phyloP scores from a whole-genome alignment of 202 grass and related monocot genomes.

The Schoenoplectus tabernaemontani region DNA sequence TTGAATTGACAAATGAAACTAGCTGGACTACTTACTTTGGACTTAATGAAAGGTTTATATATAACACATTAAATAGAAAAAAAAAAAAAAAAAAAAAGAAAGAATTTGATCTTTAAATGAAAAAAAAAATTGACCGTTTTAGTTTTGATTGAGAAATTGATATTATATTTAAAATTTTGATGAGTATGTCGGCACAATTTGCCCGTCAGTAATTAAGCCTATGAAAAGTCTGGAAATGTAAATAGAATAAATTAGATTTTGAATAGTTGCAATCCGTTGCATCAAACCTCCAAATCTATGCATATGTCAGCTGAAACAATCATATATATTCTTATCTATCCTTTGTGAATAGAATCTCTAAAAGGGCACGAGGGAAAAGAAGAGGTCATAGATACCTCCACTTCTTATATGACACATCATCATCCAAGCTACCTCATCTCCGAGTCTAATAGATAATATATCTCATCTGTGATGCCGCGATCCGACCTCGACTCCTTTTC shows the following conservation, averaged over 20 bases:
- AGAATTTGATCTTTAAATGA: too few relatives aligned
- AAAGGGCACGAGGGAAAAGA: not conserved
- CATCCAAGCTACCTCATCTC: not conserved
- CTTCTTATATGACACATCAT: not conserved
- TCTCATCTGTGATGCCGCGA: conserved; percentile 1
- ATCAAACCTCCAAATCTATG: not conserved
- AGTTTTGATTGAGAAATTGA: too few relatives aligned
- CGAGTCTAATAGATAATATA: not conserved
- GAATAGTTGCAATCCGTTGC: not conserved
- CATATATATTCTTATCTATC: conserved; percentile 7
- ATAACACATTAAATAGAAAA: too few relatives aligned
- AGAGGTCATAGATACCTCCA: not conserved
- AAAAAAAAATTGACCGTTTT: too few relatives aligned
- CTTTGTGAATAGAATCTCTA: conserved; percentile 7
- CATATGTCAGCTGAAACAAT: not conserved
- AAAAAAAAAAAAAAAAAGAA: too few relatives aligned
- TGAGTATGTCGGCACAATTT: too few relatives aligned
- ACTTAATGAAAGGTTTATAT: not conserved
- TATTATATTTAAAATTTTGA: too few relatives aligned
- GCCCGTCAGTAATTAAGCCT: not conserved
- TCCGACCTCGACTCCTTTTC: not conserved
- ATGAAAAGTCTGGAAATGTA: not conserved
- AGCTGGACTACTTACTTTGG: not conserved
- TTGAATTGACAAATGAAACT: not conserved
- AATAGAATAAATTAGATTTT: not conserved